phyloP scores from a whole-genome alignment of 345 rosid genomes.

The Psidium guajava region DNA sequence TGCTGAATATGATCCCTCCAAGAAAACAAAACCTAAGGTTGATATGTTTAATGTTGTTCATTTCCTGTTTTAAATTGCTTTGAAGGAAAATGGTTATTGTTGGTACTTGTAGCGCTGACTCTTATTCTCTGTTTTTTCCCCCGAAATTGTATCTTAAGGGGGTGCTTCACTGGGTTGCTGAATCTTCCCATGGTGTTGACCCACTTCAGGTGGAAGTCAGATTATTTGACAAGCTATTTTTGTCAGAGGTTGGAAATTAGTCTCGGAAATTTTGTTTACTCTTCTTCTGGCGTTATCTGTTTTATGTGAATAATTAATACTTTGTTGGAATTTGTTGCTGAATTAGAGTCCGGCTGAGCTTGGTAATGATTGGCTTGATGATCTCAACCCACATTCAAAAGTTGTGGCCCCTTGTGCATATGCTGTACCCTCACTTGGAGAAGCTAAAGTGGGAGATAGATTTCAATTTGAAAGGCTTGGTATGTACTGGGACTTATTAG shows the following conservation, averaged over 20 bases:
- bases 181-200: constrained; percentile 46
- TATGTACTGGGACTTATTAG: constrained; percentile 12
- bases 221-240: constrained; percentile 79
- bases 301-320: not conserved
- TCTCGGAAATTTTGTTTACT: not conserved
- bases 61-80: not conserved
- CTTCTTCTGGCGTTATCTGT: not conserved
- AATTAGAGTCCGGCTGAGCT: constrained; percentile 77
- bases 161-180: constrained; percentile 94
- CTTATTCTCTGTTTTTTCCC: not conserved
- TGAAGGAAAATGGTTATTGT: not conserved
- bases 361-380: constrained; percentile 62
- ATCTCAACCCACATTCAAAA: constrained; percentile 67
- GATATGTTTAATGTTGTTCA: not conserved
- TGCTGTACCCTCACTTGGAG: constrained; percentile 47
- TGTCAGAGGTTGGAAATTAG: constrained; percentile 53
- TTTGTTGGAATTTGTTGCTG: constrained; percentile 2
- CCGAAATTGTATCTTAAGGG: constrained; percentile 33
- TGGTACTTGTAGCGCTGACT: not conserved
- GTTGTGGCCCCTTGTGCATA: constrained; percentile 44
- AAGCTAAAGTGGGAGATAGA: constrained; percentile 51
- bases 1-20: constrained; percentile 81
- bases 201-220: constrained; percentile 85
- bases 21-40: constrained; percentile 88
- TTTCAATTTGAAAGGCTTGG: constrained; percentile 97